Evolutionary conservation across 2,329 filamentous ascomycete species (phyloP).

Genomic region (Chrysoporthe cubensis): DNA sequence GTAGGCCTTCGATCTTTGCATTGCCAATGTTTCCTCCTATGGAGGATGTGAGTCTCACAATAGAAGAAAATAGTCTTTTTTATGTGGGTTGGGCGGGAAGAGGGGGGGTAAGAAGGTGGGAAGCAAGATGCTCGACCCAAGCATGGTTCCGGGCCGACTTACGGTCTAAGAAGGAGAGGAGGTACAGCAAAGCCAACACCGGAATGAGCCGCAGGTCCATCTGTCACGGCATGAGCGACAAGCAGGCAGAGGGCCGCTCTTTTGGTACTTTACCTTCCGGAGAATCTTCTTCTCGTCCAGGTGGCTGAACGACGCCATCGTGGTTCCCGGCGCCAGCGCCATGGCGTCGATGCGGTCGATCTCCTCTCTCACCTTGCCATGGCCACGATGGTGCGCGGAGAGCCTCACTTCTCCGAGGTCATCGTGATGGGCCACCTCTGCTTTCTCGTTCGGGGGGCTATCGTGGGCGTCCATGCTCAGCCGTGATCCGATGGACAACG

Average conservation of each 20-base stretch:
- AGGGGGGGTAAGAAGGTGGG: too few species aligned
- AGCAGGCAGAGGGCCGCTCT: slow-evolving; percentile 69
- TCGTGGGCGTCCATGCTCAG: slow-evolving; percentile 9
- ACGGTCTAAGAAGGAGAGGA: slow-evolving; percentile 70
- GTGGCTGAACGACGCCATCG: slow-evolving; percentile 39
- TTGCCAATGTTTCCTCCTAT: slow-evolving; percentile 63
- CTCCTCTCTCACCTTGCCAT: slow-evolving; percentile 21
- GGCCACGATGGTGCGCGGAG: slow-evolving; percentile 4
- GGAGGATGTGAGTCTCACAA: slow-evolving; percentile 40
- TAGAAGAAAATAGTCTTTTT: slow-evolving; percentile 64
- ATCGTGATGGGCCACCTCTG: slow-evolving; percentile 15
- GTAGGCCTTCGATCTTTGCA: slow-evolving; percentile 65
- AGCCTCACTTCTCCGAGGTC: slow-evolving; percentile 11
- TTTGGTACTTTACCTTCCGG: slow-evolving; percentile 54
- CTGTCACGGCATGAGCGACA: slow-evolving; percentile 39
- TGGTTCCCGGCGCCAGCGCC: slow-evolving; percentile 26
- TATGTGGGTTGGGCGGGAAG: too few species aligned
- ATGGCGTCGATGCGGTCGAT: slow-evolving; percentile 29
- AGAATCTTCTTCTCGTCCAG: slow-evolving; percentile 62
- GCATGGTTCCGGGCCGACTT: neutral
- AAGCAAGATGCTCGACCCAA: too few species aligned
- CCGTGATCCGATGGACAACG: neutral
- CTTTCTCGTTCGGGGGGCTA: slow-evolving; percentile 18
- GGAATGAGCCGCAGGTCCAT: slow-evolving; percentile 60
- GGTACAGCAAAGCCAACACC: slow-evolving; percentile 69